These are phyloP conservation scores for Rutidosis leptorrhynchoides DNA, from an alignment of 129 eudicot genomes.

Conservation along the genomic window DNA sequence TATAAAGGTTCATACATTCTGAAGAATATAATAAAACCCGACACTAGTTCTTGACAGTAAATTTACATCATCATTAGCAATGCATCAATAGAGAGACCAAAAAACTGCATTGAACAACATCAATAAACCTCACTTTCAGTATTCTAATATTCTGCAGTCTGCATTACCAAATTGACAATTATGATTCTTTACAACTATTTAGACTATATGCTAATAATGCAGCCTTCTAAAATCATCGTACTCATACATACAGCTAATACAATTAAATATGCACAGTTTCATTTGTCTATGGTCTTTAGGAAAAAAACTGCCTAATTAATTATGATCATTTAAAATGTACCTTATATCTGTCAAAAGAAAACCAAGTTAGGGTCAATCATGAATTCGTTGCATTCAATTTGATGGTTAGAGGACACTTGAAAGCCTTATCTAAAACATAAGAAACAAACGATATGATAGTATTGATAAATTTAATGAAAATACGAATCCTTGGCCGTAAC, in stretches of 20 bases:
- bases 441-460: background rate
- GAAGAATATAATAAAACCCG: background rate
- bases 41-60: constrained; percentile 13
- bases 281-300: background rate
- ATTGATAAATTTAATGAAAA: background rate
- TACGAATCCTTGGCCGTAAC: too few species aligned
- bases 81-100: background rate
- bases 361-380: background rate
- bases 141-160: background rate
- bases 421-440: background rate
- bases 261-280: background rate
- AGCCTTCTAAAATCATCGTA: background rate
- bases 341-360: background rate
- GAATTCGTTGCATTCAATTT: background rate
- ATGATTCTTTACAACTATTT: background rate
- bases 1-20: too few species aligned
- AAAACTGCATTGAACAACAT: background rate
- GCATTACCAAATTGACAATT: background rate
- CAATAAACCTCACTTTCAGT: background rate
- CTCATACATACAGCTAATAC: background rate
- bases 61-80: background rate
- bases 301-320: background rate
- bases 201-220: constrained; percentile 4
- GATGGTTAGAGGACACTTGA: background rate
- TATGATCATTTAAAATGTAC: background rate